Evolutionary conservation across 345 rosid genomes (phyloP), one percentile per base, ranked within the genome.

Genomic region (Anastatica hierochuntica): DNA sequence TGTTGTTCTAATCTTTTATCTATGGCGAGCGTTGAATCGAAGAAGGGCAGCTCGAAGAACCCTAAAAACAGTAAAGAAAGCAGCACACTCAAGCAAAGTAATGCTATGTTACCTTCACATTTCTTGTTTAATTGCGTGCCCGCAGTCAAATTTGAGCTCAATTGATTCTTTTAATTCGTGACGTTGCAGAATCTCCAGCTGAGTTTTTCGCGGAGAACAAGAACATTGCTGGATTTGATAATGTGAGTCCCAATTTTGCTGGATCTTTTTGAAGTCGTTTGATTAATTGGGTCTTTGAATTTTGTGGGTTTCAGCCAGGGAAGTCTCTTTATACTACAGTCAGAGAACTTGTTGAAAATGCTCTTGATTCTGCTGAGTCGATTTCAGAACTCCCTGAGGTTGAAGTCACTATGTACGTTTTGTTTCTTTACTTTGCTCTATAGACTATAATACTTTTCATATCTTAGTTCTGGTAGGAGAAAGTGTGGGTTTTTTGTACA

Each of bases 121-220:
- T 49, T 4, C 21, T 4, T 19, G 17, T 30, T 5, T 38, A 30
- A 35, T 12, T 18, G 6, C 2, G 6, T 60, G 38, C 51, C 43
- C 39, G 16, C n/a, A 15, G 2, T 21, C 24, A 21, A n/a, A n/a
- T 29, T 17, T 27, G 16, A 44, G 10, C 40, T 59, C 43, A 37
- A 41, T 13, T 16, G 3, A 24, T 44, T 8, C 10, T 10, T 21
- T 48, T 42, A 52, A 39, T 41, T 35, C 26, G 56, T 54, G 46
- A 37, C 29, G 47, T 39, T 63, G 78, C 85, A 90, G 96, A 87
- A 79, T 90, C 95, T 58, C 98, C 95, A 12, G 98, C 96, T 19
- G 98, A 90, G 70, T 90, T 90, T 73, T 90, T 90, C 42, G 98
- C 98, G 6, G 98, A 90, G 80, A 90, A 87, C 75, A 87, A 90